Evolutionary conservation across 2,329 filamentous ascomycete species (phyloP), one percentile per base, ranked within the genome.

Genomic region (Ophiostoma pallidulum): DNA sequence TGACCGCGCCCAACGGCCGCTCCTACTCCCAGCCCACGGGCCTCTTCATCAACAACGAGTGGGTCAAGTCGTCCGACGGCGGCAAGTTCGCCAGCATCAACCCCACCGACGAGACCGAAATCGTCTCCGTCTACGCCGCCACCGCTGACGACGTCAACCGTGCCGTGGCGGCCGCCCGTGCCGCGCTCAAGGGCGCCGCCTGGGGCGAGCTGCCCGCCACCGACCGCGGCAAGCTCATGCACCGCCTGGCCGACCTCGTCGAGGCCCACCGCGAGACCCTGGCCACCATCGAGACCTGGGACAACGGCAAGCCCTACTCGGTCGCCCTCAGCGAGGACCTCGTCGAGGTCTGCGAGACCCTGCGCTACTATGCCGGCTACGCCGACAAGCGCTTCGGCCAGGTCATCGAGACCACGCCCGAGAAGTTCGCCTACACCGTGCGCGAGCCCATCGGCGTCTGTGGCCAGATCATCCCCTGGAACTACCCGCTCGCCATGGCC

Each of bases 1-100:
- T 91, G 50, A 84, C 75, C 9, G 84, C 85, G 45, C 85, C 86
- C 8, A 91, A 90, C 65, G 85, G 84, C 57, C 73, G 68, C 62
- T 80, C 76, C 57, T 90, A 85, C 65, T 70, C 64, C 12, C 82
- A 88, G 67, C 84, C 84, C 3, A 71, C 77, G 33, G 86, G 86
- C 22, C 73, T 91, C 8, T 90, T 89, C 66, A 88, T 90, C 68
- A 85, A 86, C 69, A 88, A 89, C 56, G 81, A 89, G 61, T 90
- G 85, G 61, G 80, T 87, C 47, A 72, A 78, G 57, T 77, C 80
- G 45, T 79, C 74, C 60, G 75, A 75, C 19, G 80, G 75, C 36
- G 72, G 80, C 59, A 85, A 75, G 57, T 73, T 89, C 46, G 68
- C 74, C 13, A 75, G 76, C 22, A 75, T 87, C 57, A 86, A 87